Evolutionary conservation across 1,139 yeast genomes (phyloP).

Genomic region (Insectozyma bohioensis): DNA sequence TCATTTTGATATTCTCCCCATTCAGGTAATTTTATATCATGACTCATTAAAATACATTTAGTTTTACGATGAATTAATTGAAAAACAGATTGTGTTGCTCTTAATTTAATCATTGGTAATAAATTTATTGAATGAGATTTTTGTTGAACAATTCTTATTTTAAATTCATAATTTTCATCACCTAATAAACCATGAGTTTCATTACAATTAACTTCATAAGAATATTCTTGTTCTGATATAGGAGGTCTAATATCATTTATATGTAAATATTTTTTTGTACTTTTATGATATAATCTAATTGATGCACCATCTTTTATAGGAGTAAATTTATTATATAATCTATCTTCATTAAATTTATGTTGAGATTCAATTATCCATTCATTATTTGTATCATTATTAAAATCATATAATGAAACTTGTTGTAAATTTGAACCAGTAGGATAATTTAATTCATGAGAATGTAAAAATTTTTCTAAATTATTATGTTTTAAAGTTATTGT

Average conservation of each 20-base stretch:
- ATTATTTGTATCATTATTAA: slow-evolving; percentile 53
- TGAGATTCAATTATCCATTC: slow-evolving; percentile 64
- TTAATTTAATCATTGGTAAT: slow-evolving; percentile 39
- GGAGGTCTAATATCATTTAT: slow-evolving; percentile 69
- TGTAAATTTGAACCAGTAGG: slow-evolving; percentile 59
- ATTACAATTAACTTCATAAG: slow-evolving; percentile 67
- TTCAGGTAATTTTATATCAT: slow-evolving; percentile 58
- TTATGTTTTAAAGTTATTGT: slow-evolving; percentile 64
- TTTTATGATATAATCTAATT: slow-evolving; percentile 61
- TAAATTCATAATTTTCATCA: slow-evolving; percentile 54
- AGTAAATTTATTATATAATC: slow-evolving; percentile 28
- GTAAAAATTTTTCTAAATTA: slow-evolving; percentile 63
- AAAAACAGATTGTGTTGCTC: slow-evolving; percentile 57
- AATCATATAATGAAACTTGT: slow-evolving; percentile 64
- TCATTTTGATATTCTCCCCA: slow-evolving; percentile 77
- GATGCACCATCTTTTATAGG: slow-evolving; percentile 50
- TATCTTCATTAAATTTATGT: slow-evolving; percentile 27
- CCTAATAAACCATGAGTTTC: slow-evolving; percentile 52
- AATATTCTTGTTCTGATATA: slow-evolving; percentile 76
- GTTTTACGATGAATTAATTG: slow-evolving; percentile 60
- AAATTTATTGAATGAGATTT: slow-evolving; percentile 28
- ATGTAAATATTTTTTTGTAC: slow-evolving; percentile 59
- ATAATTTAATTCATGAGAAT: slow-evolving; percentile 60
- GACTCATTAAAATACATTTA: slow-evolving; percentile 61
- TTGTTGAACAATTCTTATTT: slow-evolving; percentile 34